Conservation (phyloP, 2,329 filamentous ascomycete genomes). For the Amesomyces nigricolor region DNA sequence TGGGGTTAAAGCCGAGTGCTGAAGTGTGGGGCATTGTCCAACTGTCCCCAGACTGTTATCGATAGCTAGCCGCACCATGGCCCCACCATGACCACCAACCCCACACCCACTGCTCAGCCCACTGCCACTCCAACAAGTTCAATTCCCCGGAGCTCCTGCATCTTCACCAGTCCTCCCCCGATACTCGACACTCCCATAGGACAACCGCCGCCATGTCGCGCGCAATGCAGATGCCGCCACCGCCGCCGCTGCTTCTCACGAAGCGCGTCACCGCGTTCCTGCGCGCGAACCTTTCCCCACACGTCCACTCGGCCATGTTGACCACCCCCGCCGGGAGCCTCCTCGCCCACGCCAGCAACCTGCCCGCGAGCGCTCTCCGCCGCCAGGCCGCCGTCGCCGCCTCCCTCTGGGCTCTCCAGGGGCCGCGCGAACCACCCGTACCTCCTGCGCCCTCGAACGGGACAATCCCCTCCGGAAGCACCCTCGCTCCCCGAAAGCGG, state of each 20-base stretch:
- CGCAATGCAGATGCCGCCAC: slow-evolving; percentile 31
- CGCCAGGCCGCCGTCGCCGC: slow-evolving; percentile 60
- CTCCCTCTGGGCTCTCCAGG: slow-evolving; percentile 55
- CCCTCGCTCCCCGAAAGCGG: slow-evolving; percentile 6
- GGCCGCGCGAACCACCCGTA: slow-evolving; percentile 30
- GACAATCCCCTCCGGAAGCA: slow-evolving; percentile 3
- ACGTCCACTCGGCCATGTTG: slow-evolving; percentile 55
- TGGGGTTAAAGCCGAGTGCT: too few relatives aligned
- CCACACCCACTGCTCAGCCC: too few relatives aligned
- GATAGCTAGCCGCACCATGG: too few relatives aligned
- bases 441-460: slow-evolving; percentile 2
- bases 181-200: too few relatives aligned
- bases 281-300: slow-evolving; percentile 49
- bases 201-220: slow-evolving; percentile 14
- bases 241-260: slow-evolving; percentile 57
- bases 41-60: too few relatives aligned
- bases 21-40: too few relatives aligned
- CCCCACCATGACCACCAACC: too few relatives aligned
- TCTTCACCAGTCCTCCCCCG: too few relatives aligned
- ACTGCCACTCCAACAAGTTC: too few relatives aligned
- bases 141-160: too few relatives aligned
- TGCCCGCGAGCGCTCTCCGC: slow-evolving; percentile 52
- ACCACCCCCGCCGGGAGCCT: slow-evolving; percentile 57
- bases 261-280: slow-evolving; percentile 61
- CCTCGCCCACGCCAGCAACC: slow-evolving; percentile 54